Conservation (phyloP, 768 basidiomycete genomes). For the Sarcodon aspratus region DNA sequence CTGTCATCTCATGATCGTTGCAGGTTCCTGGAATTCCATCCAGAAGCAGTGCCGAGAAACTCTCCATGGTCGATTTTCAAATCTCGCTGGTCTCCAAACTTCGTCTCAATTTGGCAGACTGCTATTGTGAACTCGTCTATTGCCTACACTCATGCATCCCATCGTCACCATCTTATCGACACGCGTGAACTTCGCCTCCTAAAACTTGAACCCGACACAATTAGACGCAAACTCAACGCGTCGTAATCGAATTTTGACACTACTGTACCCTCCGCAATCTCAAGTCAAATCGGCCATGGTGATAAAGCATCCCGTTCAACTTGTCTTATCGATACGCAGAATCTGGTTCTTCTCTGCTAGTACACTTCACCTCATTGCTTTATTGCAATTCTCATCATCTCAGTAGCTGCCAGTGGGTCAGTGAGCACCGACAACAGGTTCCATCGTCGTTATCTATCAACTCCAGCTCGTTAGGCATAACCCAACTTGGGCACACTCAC, state of each 20-base stretch:
- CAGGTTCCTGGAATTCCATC: no score
- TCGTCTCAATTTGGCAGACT: slow-evolving; percentile 83
- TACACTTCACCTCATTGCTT: slow-evolving; percentile 5
- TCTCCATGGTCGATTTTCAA: slow-evolving; percentile 31
- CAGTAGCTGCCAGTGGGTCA: no score
- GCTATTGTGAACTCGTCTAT: slow-evolving; percentile 96
- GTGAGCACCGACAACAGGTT: no score
- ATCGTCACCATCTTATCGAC: slow-evolving; percentile 72
- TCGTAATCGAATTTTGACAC: no score
- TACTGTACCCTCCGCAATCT: no score
- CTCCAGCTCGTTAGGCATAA: no score
- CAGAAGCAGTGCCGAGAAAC: no score
- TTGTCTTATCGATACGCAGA: slow-evolving; percentile 19
- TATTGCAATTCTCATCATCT: not conserved
- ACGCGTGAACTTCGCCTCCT: slow-evolving; percentile 70
- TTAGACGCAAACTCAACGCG: slow-evolving; percentile 86
- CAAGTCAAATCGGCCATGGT: no score
- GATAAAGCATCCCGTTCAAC: no score
- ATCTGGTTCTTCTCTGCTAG: slow-evolving; percentile 53
- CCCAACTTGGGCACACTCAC: no score
- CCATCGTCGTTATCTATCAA: no score
- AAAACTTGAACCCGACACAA: slow-evolving; percentile 73
- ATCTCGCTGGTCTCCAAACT: slow-evolving; percentile 87
- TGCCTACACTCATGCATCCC: slow-evolving; percentile 73
- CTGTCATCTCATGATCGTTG: no score